A percentile compares a stretch with the other conserved stretches of the same genome.
Conservation (phyloP, 108 stramenopile genomes). For the Craspedostauros australis region DNA sequence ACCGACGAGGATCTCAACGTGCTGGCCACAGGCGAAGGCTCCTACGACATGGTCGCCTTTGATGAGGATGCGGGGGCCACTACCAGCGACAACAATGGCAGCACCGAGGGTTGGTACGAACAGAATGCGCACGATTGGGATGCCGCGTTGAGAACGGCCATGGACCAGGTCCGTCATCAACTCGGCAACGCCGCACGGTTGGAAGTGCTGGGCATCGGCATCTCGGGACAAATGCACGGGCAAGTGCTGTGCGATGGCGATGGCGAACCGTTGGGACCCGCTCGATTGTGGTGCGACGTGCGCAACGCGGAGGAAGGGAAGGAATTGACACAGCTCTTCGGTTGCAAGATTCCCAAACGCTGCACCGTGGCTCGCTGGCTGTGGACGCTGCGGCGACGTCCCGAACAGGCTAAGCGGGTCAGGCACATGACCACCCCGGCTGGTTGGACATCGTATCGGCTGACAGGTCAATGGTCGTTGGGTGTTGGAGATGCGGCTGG, state of each 20-base stretch:
- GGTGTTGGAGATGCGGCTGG: slow-evolving; percentile 45
- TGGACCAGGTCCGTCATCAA: slow-evolving; percentile 3
- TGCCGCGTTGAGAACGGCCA: slow-evolving; percentile 14
- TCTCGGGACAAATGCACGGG: slow-evolving; percentile 49
- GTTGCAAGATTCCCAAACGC: slow-evolving; percentile 29
- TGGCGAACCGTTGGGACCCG: slow-evolving; percentile 12
- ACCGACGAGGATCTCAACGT: slow-evolving; percentile 3
- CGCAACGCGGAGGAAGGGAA: slow-evolving; percentile 35
- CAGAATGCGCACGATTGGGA: slow-evolving; percentile 33
- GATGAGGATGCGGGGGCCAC: background rate
- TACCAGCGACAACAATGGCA: background rate
- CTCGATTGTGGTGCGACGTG: slow-evolving; percentile 43
- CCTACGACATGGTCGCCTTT: slow-evolving; percentile 22
- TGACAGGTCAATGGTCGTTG: slow-evolving; percentile 12
- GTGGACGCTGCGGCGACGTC: slow-evolving; percentile 31
- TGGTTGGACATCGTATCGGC: slow-evolving; percentile 26
- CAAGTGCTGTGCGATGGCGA: slow-evolving; percentile 20
- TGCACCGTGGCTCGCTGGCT: slow-evolving; percentile 30
- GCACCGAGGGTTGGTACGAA: slow-evolving; percentile 32
- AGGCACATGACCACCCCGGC: slow-evolving; percentile 34
- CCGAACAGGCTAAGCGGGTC: slow-evolving; percentile 11
- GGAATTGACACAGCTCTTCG: slow-evolving; percentile 19
- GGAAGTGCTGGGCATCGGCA: slow-evolving; percentile 21
- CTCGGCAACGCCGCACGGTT: background rate
- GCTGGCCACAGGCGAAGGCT: slow-evolving; percentile 24